Percentiles rank a stretch among this genome's conserved stretches.
Conservation (phyloP, 2,329 filamentous ascomycete genomes). For the Scedosporium aurantiacum region DNA sequence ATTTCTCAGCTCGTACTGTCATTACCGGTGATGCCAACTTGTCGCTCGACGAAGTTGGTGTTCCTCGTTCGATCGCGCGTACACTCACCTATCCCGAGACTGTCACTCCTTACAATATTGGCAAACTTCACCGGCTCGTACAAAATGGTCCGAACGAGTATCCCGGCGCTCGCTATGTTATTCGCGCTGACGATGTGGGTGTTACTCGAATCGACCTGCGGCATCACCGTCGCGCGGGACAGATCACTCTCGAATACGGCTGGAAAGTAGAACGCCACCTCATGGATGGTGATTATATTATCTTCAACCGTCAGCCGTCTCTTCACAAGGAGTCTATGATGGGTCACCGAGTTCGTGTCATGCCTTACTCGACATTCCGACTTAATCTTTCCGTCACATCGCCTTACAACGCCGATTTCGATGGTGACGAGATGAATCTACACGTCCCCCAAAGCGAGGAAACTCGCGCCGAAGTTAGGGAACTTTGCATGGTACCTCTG, state of each 20-base stretch:
- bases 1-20: conserved; percentile 98
- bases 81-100: conserved; percentile 95
- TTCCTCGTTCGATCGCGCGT: conserved; percentile 83
- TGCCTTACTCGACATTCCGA: conserved; percentile 98
- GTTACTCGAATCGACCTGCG: conserved; percentile 70
- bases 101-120: conserved; percentile 95
- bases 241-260: conserved; percentile 83
- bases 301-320: conserved; percentile 99
- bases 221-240: conserved; percentile 78
- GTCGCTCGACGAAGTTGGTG: conserved; percentile 92
- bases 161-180: conserved; percentile 92
- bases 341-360: conserved; percentile 93
- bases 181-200: conserved; percentile 74
- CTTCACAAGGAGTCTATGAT: conserved; percentile 99
- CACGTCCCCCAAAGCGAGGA: conserved; percentile 98
- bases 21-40: conserved; percentile 98
- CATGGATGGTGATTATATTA: conserved; percentile 91
- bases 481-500: conserved; percentile 93
- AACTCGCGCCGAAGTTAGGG: conserved; percentile 84
- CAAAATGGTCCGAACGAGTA: conserved; percentile 91
- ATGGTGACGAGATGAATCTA: conserved; percentile 99
- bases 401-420: conserved; percentile 99
- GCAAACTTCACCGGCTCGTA: conserved; percentile 78
- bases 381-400: conserved; percentile 96
- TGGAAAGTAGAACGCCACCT: conserved; percentile 99